Evolutionary conservation across 2,329 filamentous ascomycete species (phyloP).

Genomic region (Thielaviopsis musarum): DNA sequence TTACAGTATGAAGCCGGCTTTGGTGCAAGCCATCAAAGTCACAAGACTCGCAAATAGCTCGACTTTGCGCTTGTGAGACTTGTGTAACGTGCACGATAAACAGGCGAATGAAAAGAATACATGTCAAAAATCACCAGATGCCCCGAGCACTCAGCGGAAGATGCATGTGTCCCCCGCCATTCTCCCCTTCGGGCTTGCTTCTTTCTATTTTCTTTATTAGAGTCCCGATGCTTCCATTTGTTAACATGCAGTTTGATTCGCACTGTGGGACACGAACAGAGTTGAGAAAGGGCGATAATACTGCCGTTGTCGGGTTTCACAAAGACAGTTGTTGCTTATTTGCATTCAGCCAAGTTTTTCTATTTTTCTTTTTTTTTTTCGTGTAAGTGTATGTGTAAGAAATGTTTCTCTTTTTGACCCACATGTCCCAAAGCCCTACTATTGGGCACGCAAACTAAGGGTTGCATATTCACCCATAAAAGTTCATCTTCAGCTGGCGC

Average conservation of each 20-base stretch:
- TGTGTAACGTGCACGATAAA: no score
- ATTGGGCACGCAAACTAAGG: neutral
- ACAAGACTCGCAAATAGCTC: no score
- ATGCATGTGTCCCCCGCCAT: neutral
- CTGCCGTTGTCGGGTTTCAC: no score
- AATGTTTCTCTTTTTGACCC: neutral
- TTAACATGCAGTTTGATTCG: neutral
- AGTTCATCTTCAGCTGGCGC: neutral
- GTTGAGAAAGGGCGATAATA: no score
- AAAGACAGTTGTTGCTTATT: neutral
- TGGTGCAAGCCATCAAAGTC: no score
- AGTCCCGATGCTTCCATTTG: no score
- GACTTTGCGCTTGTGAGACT: no score
- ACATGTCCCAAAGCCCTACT: neutral
- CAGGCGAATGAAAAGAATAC: neutral
- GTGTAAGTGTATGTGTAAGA: neutral
- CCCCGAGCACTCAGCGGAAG: neutral
- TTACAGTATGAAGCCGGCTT: no score
- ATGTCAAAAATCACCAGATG: neutral
- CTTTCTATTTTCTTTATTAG: no score
- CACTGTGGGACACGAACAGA: no score
- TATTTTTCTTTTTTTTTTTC: neutral
- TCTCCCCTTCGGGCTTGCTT: neutral
- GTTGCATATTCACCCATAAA: neutral
- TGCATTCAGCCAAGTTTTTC: neutral